A percentile compares a stretch with the other conserved stretches of the same genome.
Evolutionary conservation across 2,329 filamentous ascomycete species (phyloP).

Genomic region (Paracorniculantispora psalliotae): DNA sequence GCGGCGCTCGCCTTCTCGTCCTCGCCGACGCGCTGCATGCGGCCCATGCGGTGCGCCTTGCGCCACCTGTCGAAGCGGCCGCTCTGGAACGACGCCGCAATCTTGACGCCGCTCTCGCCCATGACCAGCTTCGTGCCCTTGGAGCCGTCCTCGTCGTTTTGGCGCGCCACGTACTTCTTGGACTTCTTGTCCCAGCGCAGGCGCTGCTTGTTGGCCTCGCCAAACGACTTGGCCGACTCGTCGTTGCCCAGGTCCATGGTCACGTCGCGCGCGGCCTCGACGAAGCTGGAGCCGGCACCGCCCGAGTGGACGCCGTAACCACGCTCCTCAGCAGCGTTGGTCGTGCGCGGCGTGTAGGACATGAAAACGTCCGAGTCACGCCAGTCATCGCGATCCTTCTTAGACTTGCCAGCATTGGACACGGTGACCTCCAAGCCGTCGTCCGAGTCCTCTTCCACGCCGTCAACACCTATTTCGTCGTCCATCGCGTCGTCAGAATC

Average conservation of each 20-base stretch:
- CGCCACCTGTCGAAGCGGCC: conserved; percentile 93
- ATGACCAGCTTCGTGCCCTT: conserved; percentile 67
- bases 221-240: conserved; percentile 75
- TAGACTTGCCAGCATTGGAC: conserved; percentile 50
- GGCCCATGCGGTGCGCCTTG: conserved; percentile 74
- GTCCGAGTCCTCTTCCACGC: conserved; percentile 26
- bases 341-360: conserved; percentile 81
- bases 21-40: conserved; percentile 79
- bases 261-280: conserved; percentile 77
- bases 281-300: conserved; percentile 69
- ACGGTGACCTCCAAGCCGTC: conserved; percentile 69
- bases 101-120: conserved; percentile 92
- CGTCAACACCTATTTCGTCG: conserved; percentile 29
- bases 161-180: conserved; percentile 87
- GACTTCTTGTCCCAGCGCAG: conserved; percentile 97
- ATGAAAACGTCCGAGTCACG: conserved; percentile 91
- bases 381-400: conserved; percentile 59
- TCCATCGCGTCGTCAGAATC: conserved; percentile 26
- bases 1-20: conserved; percentile 49
- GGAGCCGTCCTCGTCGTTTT: conserved; percentile 92
- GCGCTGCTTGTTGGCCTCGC: conserved; percentile 64
- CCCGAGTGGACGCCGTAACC: conserved; percentile 91
- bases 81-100: conserved; percentile 87
- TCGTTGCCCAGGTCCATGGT: conserved; percentile 94
- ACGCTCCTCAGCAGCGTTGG: conserved; percentile 80